These are phyloP conservation scores for Aspergillus novoparasiticus DNA, from an alignment of 2,329 filamentous ascomycete species.

Conservation along the genomic window DNA sequence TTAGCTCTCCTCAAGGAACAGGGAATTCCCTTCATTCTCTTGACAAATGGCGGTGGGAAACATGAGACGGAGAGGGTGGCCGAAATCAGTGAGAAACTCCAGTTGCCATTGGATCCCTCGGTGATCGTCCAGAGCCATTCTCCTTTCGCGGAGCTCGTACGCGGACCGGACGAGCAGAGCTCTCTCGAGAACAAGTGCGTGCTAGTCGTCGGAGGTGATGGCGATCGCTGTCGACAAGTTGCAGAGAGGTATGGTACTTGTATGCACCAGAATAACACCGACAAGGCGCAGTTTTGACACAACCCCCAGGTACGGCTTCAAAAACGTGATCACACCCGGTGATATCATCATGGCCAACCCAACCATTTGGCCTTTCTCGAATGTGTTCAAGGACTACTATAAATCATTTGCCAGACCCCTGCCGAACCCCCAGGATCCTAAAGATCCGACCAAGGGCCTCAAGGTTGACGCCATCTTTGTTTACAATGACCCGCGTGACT, in stretches of 20 bases:
- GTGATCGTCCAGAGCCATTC: slow-evolving; percentile 91
- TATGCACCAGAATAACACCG: background rate
- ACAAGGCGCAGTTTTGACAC: background rate
- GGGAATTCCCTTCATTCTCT: slow-evolving; percentile 84
- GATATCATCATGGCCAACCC: slow-evolving; percentile 78
- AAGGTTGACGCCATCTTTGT: slow-evolving; percentile 90
- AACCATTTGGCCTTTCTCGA: slow-evolving; percentile 80
- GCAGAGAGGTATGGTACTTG: slow-evolving; percentile 61
- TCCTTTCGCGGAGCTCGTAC: slow-evolving; percentile 73
- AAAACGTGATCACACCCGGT: slow-evolving; percentile 78
- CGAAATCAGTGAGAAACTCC: slow-evolving; percentile 68
- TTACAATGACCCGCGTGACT: slow-evolving; percentile 95
- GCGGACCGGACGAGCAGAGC: slow-evolving; percentile 57
- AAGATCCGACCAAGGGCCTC: slow-evolving; percentile 55
- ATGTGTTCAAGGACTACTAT: slow-evolving; percentile 66
- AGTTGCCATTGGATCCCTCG: slow-evolving; percentile 63
- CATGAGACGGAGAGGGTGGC: slow-evolving; percentile 72
- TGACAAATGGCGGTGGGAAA: slow-evolving; percentile 94
- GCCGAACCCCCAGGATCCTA: slow-evolving; percentile 37
- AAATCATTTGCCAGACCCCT: slow-evolving; percentile 45
- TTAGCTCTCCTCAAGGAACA: slow-evolving; percentile 72
- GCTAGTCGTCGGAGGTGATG: slow-evolving; percentile 71
- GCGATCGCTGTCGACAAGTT: slow-evolving; percentile 68
- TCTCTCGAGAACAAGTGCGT: slow-evolving; percentile 67
- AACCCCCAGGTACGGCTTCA: slow-evolving; percentile 67